Evolutionary conservation across 805 yeast species (phyloP), one percentile per base, ranked within the genome.

Genomic region (Candida palmyrensis): DNA sequence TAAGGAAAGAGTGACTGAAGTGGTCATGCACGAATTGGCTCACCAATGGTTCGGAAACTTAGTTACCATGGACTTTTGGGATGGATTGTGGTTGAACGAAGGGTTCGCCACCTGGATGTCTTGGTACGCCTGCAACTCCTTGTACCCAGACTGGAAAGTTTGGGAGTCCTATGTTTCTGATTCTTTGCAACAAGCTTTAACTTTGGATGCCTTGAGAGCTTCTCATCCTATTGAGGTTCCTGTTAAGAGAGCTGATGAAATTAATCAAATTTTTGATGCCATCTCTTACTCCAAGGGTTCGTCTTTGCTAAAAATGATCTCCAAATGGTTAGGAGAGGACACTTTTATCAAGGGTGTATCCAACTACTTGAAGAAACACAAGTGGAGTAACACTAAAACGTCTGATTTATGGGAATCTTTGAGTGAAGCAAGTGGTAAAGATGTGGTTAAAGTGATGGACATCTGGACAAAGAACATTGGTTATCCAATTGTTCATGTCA

Each of bases 41-140:
- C 95, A 84, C 59, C 95, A 84, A 66, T 84, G 95, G 95, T 84
- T 84, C 49, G 95, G 95, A 53, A 81, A 84, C 59, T 69, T 84
- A 59, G 94, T 84, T 39, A 84, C 95, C 35, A 84, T 84, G 94
- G 89, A 83, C 51, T 84, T 86, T 81, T 84, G 95, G 95, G 86
- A 82, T 58, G 90, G 86, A 44, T 71, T 84, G 49, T 84, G 92
- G 90, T 72, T 84, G 48, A 84, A 84, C 54, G 95, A 84, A 64
- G 90, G 92, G 29, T 85, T 84, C 47, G 95, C 95, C 30, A 84
- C 94, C 34, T 84, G 90, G 86, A 82, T 82, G 82, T 83, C 90
- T 4, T 84, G 90, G 88, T 80, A 75, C 52, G 82, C 89, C 7
- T 79, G 86, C 56, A 79, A 83, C 59, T 60, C 77, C 29, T 71